Evolutionary conservation across 208 protist species (phyloP), one percentile per base, ranked within the genome.

Genomic region (Wallacemonas sp.): DNA sequence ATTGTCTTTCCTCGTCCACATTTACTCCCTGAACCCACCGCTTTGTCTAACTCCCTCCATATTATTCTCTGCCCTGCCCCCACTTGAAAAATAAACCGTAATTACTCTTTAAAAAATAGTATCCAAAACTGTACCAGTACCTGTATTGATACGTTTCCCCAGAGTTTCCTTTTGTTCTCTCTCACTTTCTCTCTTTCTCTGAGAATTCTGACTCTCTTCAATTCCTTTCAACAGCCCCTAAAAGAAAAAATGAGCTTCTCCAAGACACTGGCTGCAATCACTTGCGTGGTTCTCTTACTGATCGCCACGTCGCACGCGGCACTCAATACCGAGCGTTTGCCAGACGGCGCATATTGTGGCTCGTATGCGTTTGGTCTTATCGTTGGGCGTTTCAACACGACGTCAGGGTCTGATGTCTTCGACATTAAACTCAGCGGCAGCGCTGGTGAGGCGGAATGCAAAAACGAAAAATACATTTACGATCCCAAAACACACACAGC

Each of bases 391-490:
- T n/a, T 94, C 26, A 77, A 39, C 6, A 57, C 68, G 24, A 58
- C 69, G n/a, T 17, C 27, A 4, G 54, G 19, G 16, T 29, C 32
- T 2, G 41, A 75, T 11, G 60, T 38, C 5, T 81, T 88, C 43
- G 85, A 91, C 70, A 76, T 94, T 47, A 48, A 55, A n/a, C 46
- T 95, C 2, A 56, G 62, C 16, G 77, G 62, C 1, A 74, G 86
- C 66, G 81, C 76, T 6, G 33, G 81, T 17, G 48, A 79, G 1
- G 39, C 74, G 1, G 0, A 68, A 11, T 95, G 89, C 73, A 72
- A 78, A 33, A 39, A 84, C 64, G 89, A 92, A 57, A 71, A 56
- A 29, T 91, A 92, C 46, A 71, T 64, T 16, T 95, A 91, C 65
- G 71, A 95, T 57, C 67, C 70, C 0, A 58, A 44, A 2, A 83